Evolutionary conservation across 163 green algal genomes (phyloP).

Genomic region (Chlorella variabilis): DNA sequence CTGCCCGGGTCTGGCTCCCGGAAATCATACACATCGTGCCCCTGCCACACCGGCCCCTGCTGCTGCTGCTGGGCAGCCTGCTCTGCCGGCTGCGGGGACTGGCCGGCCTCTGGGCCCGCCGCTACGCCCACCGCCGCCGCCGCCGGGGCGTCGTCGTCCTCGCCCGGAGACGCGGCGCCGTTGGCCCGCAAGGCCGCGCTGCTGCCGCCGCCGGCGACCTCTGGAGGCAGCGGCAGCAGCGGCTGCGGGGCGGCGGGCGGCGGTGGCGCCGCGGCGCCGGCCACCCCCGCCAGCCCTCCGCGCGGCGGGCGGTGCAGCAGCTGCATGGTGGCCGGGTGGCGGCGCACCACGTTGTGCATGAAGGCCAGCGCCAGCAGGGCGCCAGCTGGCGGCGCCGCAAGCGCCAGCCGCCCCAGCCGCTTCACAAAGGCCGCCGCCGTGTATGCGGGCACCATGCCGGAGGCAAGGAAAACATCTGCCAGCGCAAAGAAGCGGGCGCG

Average conservation of each 20-base stretch:
- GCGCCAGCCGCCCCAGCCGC: constrained; percentile 84
- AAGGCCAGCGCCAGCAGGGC: constrained; percentile 81
- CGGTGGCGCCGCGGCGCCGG: neutral
- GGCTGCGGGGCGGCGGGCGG: neutral
- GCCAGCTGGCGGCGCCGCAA: constrained; percentile 70
- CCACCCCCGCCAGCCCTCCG: neutral
- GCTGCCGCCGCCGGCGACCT: neutral
- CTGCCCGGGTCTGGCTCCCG: constrained; percentile 73
- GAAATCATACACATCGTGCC: constrained; percentile 73
- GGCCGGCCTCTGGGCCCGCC: constrained; percentile 6
- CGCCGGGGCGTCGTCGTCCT: neutral
- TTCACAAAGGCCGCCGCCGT: constrained; percentile 95
- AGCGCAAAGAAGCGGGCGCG: constrained; percentile 80
- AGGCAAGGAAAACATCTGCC: constrained; percentile 92
- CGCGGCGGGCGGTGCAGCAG: constrained; percentile 81
- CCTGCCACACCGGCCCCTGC: constrained; percentile 19
- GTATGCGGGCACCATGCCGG: constrained; percentile 92
- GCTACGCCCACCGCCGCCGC: neutral
- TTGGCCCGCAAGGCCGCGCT: neutral
- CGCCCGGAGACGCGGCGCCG: neutral
- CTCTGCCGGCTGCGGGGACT: constrained; percentile 3
- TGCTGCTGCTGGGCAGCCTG: constrained; percentile 6
- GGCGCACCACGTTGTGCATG: constrained; percentile 94
- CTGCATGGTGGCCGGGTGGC: constrained; percentile 86
- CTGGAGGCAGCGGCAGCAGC: neutral